Evolutionary conservation across 2,329 filamentous ascomycete genomes (phyloP).

Genomic region (Diplocarpon rosae): DNA sequence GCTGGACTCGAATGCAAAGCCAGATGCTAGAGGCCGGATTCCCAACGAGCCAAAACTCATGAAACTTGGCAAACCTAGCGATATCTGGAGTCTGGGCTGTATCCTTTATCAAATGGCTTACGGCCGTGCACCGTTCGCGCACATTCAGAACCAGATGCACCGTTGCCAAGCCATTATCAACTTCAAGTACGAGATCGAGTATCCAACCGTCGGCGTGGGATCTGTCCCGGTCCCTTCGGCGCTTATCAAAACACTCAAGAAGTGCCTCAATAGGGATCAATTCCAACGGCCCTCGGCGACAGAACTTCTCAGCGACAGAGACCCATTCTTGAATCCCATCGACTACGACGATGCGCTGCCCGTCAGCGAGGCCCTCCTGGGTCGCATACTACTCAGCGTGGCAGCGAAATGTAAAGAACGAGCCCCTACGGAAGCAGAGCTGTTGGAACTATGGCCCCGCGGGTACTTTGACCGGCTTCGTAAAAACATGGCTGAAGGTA

Average conservation of each 20-base stretch:
- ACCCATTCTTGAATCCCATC: slow-evolving; percentile 53
- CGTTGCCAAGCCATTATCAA: slow-evolving; percentile 82
- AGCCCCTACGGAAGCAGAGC: slow-evolving; percentile 47
- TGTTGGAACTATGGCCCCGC: slow-evolving; percentile 43
- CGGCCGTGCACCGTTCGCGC: slow-evolving; percentile 87
- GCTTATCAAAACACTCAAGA: slow-evolving; percentile 49
- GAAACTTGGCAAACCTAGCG: slow-evolving; percentile 90
- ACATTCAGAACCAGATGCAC: slow-evolving; percentile 78
- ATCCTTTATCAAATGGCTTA: slow-evolving; percentile 98
- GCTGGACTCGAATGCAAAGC: slow-evolving; percentile 64
- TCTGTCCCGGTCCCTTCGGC: slow-evolving; percentile 47
- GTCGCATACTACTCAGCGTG: slow-evolving; percentile 51
- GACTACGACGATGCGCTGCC: slow-evolving; percentile 46
- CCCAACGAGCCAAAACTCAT: slow-evolving; percentile 57
- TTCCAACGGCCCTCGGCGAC: slow-evolving; percentile 52
- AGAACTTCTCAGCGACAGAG: slow-evolving; percentile 46
- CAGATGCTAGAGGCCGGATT: slow-evolving; percentile 28
- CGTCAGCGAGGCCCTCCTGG: slow-evolving; percentile 50
- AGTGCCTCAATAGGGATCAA: slow-evolving; percentile 52
- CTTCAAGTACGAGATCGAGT: slow-evolving; percentile 62
- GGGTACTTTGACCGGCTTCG: slow-evolving; percentile 50
- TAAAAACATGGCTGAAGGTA: slow-evolving; percentile 21
- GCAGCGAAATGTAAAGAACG: slow-evolving; percentile 46
- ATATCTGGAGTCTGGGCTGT: slow-evolving; percentile 93
- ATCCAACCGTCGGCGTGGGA: slow-evolving; percentile 57